Evolutionary conservation across 2,329 filamentous ascomycete species (phyloP), one percentile per base, ranked within the genome.

Genomic region (Arthrobotrys sphaeroides): DNA sequence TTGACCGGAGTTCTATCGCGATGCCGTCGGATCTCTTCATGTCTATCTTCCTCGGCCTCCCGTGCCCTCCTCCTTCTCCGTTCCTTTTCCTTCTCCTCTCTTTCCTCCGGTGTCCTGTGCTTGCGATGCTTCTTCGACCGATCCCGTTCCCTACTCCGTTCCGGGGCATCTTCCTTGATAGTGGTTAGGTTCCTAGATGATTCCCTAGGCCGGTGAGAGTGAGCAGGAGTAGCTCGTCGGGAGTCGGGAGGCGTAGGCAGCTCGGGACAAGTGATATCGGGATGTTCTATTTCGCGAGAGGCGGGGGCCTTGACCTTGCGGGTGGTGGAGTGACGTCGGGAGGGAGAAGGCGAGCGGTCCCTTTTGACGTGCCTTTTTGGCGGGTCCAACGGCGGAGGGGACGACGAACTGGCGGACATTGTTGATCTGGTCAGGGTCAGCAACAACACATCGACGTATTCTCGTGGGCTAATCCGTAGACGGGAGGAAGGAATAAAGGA

Each of bases 191-290:
- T 73, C 53, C 69, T 60, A 16, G 69, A 73, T 13, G 69, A 66
- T 28, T 73, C 69, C 40, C 69, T 66, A 26, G 69, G 69, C 61
- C 69, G 60, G 22, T 73, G 68, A 42, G 64, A 45, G 60, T 73
- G 69, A 5, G 69, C 69, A 5, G 69, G 69, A 36, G 69, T 73
- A 22, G 60, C 61, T 61, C 61, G 43, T 45, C 69, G 51, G 36
- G 69, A 73, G 65, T 73, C 69, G 47, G 69, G 69, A 26, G 69
- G 69, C 36, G 69, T 73, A 38, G 61, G 69, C 10, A 73, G 61
- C 36, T 73, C 69, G 12, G 60, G 69, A 60, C 42, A 53, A 20
- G 22, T 49, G 36, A 61, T 67, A 38, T 73, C 69, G 43, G 53
- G 40, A 7, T 51, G 67, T 22, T 67, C 69, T 33, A 28, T 13